Evolutionary conservation across 768 basidiomycete genomes (phyloP), one percentile per base, ranked within the genome.

Genomic region (Peribolospora baueri): DNA sequence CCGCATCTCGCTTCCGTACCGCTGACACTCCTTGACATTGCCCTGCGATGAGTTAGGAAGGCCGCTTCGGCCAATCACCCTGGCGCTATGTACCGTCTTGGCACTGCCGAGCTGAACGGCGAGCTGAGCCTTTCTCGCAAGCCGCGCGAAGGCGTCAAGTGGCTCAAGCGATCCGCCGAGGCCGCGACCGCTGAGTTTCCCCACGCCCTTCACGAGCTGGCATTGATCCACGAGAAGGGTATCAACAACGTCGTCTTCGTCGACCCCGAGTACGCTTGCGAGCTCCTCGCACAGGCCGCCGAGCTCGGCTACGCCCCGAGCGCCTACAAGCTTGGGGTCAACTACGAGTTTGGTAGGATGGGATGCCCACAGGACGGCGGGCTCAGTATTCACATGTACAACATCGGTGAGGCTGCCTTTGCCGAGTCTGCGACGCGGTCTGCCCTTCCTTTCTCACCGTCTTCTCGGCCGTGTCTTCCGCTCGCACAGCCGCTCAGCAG

Each of bases 281-380:
- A 98, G 68, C 72, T 97, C 8, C 71, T 97, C 46, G 93, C 93
- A 3, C 86, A 93, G 65, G 91, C 90, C 37, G 79, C 85, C 0
- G 93, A 97, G 68, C 75, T 98, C 37, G 88, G 88, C 4, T 95
- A 95, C 68, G 87, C 91, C 7, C 86, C 91, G 13, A 88, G 84
- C 60, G 93, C 93, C 41, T 85, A 88, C 70, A 79, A 86, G 57
- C 70, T 97, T 55, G 93, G 93, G 37, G 91, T 97, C 69, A 95
- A 90, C 67, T 98, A 98, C 67, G 93, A 98, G 71, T 98, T 97
- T 67, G 93, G 93, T 42, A 90, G 85, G 73, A 82, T 95, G 78
- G 90, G 88, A 7, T 97, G 93, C 64, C 93, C 93, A 13, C 84
- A 88, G 65, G 93, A 98, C 66, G 78, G 90, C 1, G 93, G 93